These are phyloP conservation scores for Exutisphaerella laricina DNA, from an alignment of 2,329 filamentous ascomycete genomes.

Conservation along the genomic window DNA sequence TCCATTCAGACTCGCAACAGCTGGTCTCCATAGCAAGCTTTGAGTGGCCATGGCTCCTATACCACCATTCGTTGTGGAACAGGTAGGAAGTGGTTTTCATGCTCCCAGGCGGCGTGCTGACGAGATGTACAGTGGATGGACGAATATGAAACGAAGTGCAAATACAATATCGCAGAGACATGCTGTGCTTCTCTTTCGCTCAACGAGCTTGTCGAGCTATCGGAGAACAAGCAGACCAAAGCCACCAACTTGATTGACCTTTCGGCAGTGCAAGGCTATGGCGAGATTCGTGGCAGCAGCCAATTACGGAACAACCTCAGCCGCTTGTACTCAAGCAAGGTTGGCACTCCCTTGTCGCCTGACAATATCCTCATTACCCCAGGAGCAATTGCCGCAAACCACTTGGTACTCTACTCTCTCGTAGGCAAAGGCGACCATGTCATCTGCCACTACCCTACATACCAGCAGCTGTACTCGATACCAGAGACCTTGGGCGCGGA, in stretches of 20 bases:
- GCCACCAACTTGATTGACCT: conserved; percentile 41
- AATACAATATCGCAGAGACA: conserved; percentile 71
- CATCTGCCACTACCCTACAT: conserved; percentile 80
- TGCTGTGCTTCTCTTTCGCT: conserved; percentile 71
- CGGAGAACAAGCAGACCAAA: conserved; percentile 48
- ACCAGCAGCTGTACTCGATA: conserved; percentile 75
- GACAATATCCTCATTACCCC: conserved; percentile 71
- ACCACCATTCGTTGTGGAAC: conserved; percentile 63
- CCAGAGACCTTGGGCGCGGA: conserved; percentile 69
- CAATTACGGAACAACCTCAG: conserved; percentile 60
- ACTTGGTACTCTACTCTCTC: conserved; percentile 68
- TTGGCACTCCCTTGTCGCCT: conserved; percentile 41
- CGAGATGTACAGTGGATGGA: conserved; percentile 50
- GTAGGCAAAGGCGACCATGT: conserved; percentile 73
- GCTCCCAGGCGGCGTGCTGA: conserved; percentile 6
- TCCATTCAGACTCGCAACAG: background rate
- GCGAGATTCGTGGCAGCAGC: conserved; percentile 63
- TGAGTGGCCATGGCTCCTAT: conserved; percentile 20
- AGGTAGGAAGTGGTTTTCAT: conserved; percentile 49
- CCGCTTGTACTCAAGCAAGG: conserved; percentile 56
- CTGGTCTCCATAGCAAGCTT: background rate
- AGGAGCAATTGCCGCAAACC: conserved; percentile 81
- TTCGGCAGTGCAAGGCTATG: conserved; percentile 63
- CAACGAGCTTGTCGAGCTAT: conserved; percentile 58
- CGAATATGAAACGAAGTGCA: conserved; percentile 47